These are phyloP conservation scores for Rhodotorula sp. DNA, from an alignment of 1,284 basidiomycete genomes.

Conservation along the genomic window DNA sequence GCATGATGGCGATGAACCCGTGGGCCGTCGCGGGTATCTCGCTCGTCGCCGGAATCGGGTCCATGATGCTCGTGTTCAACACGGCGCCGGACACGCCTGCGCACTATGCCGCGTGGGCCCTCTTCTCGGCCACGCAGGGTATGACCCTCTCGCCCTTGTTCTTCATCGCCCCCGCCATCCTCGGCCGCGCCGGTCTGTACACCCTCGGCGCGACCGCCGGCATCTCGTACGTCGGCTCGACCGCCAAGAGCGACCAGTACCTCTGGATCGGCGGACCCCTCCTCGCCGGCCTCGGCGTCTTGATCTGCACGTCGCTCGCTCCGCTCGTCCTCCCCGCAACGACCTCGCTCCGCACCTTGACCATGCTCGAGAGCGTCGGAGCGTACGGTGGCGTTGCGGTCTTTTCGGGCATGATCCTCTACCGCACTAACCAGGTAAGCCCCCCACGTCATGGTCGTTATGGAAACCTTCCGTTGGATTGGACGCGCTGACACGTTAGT, in stretches of 20 bases:
- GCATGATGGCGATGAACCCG: constrained; percentile 78
- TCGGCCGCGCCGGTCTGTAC: constrained; percentile 85
- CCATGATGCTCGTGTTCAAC: constrained; percentile 65
- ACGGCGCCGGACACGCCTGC: constrained; percentile 69
- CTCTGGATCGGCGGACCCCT: constrained; percentile 64
- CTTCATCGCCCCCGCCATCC: constrained; percentile 79
- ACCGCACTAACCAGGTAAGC: constrained; percentile 61
- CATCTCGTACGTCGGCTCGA: constrained; percentile 78
- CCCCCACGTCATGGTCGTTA: no score
- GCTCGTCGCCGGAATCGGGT: constrained; percentile 57
- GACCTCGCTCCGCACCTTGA: constrained; percentile 59
- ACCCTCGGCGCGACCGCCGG: constrained; percentile 73
- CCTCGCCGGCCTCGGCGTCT: constrained; percentile 75
- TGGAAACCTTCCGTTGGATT: no score
- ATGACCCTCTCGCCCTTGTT: constrained; percentile 77
- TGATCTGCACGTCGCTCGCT: constrained; percentile 78
- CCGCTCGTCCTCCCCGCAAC: constrained; percentile 71
- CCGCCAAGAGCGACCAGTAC: constrained; percentile 80
- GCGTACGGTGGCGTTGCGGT: constrained; percentile 60
- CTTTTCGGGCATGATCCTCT: constrained; percentile 81
- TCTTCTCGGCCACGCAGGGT: constrained; percentile 74
- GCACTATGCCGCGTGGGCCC: constrained; percentile 62
- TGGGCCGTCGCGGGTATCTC: constrained; percentile 83
- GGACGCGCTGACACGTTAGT: no score
- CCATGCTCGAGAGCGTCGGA: constrained; percentile 72